phyloP scores from a whole-genome alignment of 139 green algal species.

The Penium margaritaceum region DNA sequence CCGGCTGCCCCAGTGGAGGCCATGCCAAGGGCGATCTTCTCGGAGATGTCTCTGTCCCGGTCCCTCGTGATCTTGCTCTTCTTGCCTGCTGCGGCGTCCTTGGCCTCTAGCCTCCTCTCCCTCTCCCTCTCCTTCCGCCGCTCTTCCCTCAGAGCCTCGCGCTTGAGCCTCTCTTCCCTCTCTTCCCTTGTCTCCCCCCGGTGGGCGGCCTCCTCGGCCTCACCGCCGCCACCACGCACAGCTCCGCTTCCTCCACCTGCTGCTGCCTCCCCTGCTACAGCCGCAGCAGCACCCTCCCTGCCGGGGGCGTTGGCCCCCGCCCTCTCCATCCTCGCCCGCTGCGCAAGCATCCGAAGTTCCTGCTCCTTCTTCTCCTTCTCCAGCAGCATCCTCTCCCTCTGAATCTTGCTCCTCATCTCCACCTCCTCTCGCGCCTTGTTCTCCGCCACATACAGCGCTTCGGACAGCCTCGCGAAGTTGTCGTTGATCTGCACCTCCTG shows the following conservation, averaged over 20 bases:
- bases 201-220: background rate
- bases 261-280: background rate
- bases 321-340: conserved; percentile 80
- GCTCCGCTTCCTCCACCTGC: background rate
- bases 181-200: conserved; percentile 57
- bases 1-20: conserved; percentile 46
- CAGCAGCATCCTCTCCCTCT: conserved; percentile 72
- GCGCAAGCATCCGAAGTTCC: conserved; percentile 84
- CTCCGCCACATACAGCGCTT: conserved; percentile 91
- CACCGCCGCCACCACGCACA: background rate
- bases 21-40: conserved; percentile 77
- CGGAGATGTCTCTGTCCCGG: conserved; percentile 82
- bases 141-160: conserved; percentile 76
- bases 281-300: conserved; percentile 10
- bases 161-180: conserved; percentile 62
- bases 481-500: conserved; percentile 92
- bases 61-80: conserved; percentile 86
- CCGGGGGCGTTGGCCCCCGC: conserved; percentile 31
- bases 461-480: conserved; percentile 78
- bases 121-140: conserved; percentile 76
- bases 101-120: conserved; percentile 73
- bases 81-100: conserved; percentile 65
- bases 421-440: conserved; percentile 80
- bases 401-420: conserved; percentile 75
- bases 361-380: conserved; percentile 87